Percentiles rank a stretch among this genome's conserved stretches.
These are phyloP conservation scores for Trypanosoma brucei DNA, from an alignment of 208 protist species.

Conservation along the genomic window DNA sequence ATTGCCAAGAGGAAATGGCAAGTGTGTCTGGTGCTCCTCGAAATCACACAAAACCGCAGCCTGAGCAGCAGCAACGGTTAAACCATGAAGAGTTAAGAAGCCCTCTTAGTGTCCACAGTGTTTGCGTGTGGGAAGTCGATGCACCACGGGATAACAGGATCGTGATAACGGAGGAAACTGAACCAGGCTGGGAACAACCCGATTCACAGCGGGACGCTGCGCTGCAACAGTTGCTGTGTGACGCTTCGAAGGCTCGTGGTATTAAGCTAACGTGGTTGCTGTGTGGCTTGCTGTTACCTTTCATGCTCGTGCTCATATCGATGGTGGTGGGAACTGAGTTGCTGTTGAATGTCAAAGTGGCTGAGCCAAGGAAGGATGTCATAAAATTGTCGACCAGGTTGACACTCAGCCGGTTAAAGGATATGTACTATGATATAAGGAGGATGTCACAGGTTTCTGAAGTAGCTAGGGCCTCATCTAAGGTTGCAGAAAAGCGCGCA, in stretches of 20 bases:
- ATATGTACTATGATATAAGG: slow-evolving; percentile 24
- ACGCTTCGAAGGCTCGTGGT: slow-evolving; percentile 45
- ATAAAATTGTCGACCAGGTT: slow-evolving; percentile 26
- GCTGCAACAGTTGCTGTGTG: slow-evolving; percentile 49
- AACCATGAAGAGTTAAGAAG: too few species aligned
- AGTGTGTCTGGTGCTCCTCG: neutral
- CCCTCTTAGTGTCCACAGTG: too few species aligned
- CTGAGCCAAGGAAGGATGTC: slow-evolving; percentile 24
- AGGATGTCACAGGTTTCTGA: slow-evolving; percentile 1
- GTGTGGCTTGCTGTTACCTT: slow-evolving; percentile 45
- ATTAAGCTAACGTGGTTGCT: slow-evolving; percentile 68
- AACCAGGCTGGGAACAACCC: neutral
- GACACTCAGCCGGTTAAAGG: slow-evolving; percentile 20
- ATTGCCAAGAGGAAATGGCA: neutral
- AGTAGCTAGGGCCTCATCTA: too few species aligned
- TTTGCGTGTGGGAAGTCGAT: too few species aligned
- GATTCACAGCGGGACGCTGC: neutral
- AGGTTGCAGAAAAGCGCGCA: neutral
- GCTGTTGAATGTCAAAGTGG: slow-evolving; percentile 42
- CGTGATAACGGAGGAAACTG: neutral
- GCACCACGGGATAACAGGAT: neutral
- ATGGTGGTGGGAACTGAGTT: slow-evolving; percentile 48
- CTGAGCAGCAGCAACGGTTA: too few species aligned
- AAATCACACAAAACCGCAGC: too few species aligned
- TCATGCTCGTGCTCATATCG: slow-evolving; percentile 54